Percentiles rank a stretch among this genome's conserved stretches.
Evolutionary conservation across 148 eudicot species (phyloP).

Genomic region (Arbutus unedo): DNA sequence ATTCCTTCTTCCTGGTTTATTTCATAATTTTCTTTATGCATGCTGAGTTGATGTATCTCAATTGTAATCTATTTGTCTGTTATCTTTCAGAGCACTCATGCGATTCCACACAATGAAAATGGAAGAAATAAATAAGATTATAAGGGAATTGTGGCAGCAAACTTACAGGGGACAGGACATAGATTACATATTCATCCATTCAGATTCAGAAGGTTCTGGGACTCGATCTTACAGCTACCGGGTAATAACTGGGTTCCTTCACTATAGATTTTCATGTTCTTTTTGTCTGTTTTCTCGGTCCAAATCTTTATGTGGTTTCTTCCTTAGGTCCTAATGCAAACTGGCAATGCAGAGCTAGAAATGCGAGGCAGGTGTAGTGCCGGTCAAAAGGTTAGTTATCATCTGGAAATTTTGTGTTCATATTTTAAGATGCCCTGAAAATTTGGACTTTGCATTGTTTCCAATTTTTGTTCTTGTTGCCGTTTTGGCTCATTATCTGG

Average conservation of each 20-base stretch:
- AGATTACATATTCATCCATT: conserved; percentile 91
- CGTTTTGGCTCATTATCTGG: background rate
- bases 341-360: conserved; percentile 94
- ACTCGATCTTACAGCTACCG: conserved; percentile 96
- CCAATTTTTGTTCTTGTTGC: background rate
- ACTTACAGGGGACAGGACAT: conserved; percentile 99
- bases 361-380: conserved; percentile 99
- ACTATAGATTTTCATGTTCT: background rate
- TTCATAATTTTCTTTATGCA: background rate
- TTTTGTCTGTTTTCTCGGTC: background rate
- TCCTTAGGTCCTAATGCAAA: conserved; percentile 85
- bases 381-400: conserved; percentile 75
- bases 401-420: background rate
- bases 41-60: background rate
- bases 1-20: background rate
- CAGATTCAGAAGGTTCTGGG: conserved; percentile 93
- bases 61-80: conserved; percentile 11
- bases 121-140: conserved; percentile 98
- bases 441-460: no score
- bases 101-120: conserved; percentile 98
- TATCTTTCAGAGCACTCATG: conserved; percentile 79
- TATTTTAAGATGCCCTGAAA: background rate
- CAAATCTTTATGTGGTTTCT: conserved; percentile 12
- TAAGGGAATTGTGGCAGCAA: conserved; percentile 98
- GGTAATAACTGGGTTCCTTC: conserved; percentile 37